phyloP scores from a whole-genome alignment of 441 rosid genomes.

The Melastoma candidum region DNA sequence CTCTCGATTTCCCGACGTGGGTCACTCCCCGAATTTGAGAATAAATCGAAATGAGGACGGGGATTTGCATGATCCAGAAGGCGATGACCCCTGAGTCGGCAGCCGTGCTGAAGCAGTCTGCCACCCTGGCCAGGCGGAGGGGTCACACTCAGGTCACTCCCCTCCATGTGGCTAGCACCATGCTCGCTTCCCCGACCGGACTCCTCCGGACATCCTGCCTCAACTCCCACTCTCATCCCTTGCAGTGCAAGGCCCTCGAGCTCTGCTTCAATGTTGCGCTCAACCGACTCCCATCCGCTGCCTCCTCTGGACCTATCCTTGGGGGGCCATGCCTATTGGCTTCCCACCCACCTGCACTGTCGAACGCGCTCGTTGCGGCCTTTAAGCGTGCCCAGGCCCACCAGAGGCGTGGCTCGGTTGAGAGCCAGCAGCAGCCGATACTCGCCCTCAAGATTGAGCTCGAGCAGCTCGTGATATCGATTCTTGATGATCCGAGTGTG shows the following conservation, averaged over 20 bases:
- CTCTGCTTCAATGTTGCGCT: constrained; percentile 69
- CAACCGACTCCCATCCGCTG: constrained; percentile 58
- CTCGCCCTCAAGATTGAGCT: constrained; percentile 60
- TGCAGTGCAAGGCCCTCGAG: constrained; percentile 66
- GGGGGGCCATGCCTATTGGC: constrained; percentile 18
- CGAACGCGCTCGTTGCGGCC: constrained; percentile 68
- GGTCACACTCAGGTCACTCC: constrained; percentile 82
- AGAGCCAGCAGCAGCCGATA: constrained; percentile 72
- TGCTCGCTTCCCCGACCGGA: constrained; percentile 47
- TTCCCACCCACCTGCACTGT: constrained; percentile 41
- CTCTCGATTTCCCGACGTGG: too few species aligned
- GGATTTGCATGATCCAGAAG: constrained; percentile 48
- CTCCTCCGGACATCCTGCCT: constrained; percentile 61
- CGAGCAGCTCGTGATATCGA: constrained; percentile 52
- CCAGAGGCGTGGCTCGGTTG: constrained; percentile 63
- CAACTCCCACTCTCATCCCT: constrained; percentile 62
- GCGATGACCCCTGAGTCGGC: constrained; percentile 49
- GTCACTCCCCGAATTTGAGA: too few species aligned
- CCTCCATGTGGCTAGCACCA: constrained; percentile 61
- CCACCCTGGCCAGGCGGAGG: constrained; percentile 44
- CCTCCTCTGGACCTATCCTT: constrained; percentile 33
- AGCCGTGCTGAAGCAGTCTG: constrained; percentile 43
- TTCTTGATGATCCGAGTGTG: constrained; percentile 68
- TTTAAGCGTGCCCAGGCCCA: constrained; percentile 76
- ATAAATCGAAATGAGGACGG: constrained; percentile 37